Conservation (phyloP, 2,329 filamentous ascomycete species). For the Pseudogymnoascus sp. region DNA sequence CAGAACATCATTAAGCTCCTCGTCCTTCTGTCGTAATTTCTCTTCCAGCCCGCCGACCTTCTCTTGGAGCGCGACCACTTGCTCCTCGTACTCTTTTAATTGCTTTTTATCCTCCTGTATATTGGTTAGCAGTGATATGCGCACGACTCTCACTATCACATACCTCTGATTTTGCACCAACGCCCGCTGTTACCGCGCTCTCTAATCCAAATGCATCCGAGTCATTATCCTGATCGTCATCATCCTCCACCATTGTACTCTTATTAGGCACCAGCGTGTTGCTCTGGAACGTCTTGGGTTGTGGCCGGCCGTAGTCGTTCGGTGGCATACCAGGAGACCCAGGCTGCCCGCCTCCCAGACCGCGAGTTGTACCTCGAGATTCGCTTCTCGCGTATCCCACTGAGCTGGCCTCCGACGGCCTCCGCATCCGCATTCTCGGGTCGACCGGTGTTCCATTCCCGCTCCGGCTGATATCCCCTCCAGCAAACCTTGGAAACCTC, state of each 20-base stretch:
- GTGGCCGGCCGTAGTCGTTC: conserved; percentile 66
- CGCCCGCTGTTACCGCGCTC: conserved; percentile 27
- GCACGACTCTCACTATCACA: conserved; percentile 13
- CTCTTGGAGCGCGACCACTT: conserved; percentile 66
- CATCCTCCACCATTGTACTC: conserved; percentile 94
- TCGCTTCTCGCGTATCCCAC: conserved; percentile 32
- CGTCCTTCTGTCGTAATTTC: conserved; percentile 62
- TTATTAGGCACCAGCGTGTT: conserved; percentile 98
- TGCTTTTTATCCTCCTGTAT: conserved; percentile 59
- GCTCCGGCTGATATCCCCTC: conserved; percentile 58
- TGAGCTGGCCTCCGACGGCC: conserved; percentile 53
- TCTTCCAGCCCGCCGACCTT: conserved; percentile 68
- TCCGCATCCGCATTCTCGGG: conserved; percentile 16
- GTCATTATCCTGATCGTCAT: conserved; percentile 76
- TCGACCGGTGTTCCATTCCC: conserved; percentile 51
- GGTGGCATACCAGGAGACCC: conserved; percentile 51
- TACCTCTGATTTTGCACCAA: conserved; percentile 37
- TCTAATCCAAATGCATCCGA: conserved; percentile 59
- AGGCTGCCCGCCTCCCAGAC: conserved; percentile 38
- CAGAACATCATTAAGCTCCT: conserved; percentile 54
- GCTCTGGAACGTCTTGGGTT: conserved; percentile 84
- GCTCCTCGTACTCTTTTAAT: conserved; percentile 71
- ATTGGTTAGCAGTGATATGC: conserved; percentile 16
- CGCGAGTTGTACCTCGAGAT: conserved; percentile 29
- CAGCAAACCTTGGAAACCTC: conserved; percentile 74